Evolutionary conservation across 2,329 filamentous ascomycete species (phyloP), one percentile per base, ranked within the genome.

Genomic region (Fusarium metavorans): DNA sequence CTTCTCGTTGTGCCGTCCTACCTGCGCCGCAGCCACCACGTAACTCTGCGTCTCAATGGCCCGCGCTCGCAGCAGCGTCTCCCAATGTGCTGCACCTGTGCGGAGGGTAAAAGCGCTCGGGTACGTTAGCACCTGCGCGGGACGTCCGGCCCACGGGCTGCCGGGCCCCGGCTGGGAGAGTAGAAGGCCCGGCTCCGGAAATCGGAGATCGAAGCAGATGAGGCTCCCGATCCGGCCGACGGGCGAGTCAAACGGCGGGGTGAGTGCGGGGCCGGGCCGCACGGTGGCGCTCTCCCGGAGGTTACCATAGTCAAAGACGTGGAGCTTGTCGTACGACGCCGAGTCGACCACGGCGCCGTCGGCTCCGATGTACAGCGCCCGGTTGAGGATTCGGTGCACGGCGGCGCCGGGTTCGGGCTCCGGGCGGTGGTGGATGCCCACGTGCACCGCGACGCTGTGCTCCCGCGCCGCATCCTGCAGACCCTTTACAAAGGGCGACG

Each of bases 201-300:
- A 97, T 1, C 95, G 91, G 72, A 98, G 84, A 84, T 98, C 96
- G 82, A 98, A 98, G 84, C 96, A 98, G 71, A 98, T 97, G 64
- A 93, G 88, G 71, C 93, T 87, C 23, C 95, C 96, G 23, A 98
- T 87, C 39, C 90, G 91, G 16, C 95, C 95, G 13, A 97, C 81
- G 0, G 90, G 84, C 0, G 92, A 94, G n/a, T 90, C 84, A 78
- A 97, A 95, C 0, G 95, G 95, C 4, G 90, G 82, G 1, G 91
- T 85, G 45, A 97, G 90, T 3, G 83, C 76, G 32, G 83, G 82
- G 0, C 95, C 95, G 6, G 89, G 88, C 78, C 95, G 92, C 0
- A 95, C 94, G 54, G 88, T 92, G 30, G 82, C 81, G 62, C 84
- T 87, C 79, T 89, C 88, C 68, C 82, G 84, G 23, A 89, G 85